phyloP scores from a whole-genome alignment of 148 eudicot species.

The Chenopodium quinoa region DNA sequence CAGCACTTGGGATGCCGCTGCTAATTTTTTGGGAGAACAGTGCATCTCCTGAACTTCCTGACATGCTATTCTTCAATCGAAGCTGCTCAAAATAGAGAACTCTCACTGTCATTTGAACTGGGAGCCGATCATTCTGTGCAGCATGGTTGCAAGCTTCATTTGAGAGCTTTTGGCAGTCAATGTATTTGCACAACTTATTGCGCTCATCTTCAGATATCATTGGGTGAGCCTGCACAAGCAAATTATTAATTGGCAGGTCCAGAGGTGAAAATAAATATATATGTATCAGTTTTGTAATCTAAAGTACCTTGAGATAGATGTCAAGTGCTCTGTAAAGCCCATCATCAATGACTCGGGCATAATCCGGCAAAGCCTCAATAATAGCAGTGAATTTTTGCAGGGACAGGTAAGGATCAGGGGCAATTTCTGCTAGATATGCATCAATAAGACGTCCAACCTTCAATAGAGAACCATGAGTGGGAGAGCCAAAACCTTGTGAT shows the following conservation, averaged over 20 bases:
- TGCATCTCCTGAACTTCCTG: constrained; percentile 47
- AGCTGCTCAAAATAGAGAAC: constrained; percentile 71
- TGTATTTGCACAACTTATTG: constrained; percentile 52
- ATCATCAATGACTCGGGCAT: constrained; percentile 76
- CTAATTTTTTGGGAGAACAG: constrained; percentile 54
- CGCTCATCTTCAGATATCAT: constrained; percentile 44
- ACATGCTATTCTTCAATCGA: constrained; percentile 48
- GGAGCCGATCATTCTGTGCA: constrained; percentile 73
- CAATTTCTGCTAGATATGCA: constrained; percentile 67
- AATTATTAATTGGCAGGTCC: not conserved
- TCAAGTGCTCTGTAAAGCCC: constrained; percentile 74
- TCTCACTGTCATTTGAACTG: constrained; percentile 59
- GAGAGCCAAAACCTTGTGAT: constrained; percentile 52
- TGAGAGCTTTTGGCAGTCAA: constrained; percentile 75
- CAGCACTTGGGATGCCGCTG: constrained; percentile 62
- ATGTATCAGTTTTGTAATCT: not conserved
- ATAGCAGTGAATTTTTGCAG: constrained; percentile 49
- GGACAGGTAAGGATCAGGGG: constrained; percentile 61
- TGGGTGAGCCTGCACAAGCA: constrained; percentile 52
- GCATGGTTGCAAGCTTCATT: constrained; percentile 81
- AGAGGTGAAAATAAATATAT: not conserved
- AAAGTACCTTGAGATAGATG: constrained; percentile 59
- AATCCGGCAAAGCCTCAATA: constrained; percentile 58
- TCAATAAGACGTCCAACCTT: constrained; percentile 64
- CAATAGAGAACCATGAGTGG: constrained; percentile 51